Evolutionary conservation across 306 rosid species (phyloP), one percentile per base, ranked within the genome.

Genomic region (Gastrolobium bilobum): DNA sequence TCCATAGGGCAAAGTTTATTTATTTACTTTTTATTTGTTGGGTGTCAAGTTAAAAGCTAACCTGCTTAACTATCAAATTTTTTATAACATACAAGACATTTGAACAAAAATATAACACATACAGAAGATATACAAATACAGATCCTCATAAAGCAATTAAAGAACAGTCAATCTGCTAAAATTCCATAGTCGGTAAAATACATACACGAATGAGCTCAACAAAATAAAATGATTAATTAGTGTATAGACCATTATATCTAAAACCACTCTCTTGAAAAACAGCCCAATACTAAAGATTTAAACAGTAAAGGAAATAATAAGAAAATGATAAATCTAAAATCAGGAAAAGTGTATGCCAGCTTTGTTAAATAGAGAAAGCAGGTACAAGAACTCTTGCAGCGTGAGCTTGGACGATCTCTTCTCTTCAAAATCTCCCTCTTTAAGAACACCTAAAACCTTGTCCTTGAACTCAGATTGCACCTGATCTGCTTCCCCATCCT

Each of bases 381-480:
- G 63, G 74, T 90, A 90, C 20, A 89, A 68, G 71, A 95, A 92
- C 79, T 92, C 97, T 35, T 91, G 93, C 42, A 95, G 75, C 3
- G 90, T 83, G 78, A 95, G 90, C 83, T 95, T 95, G 52, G 93
- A 91, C 2, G 96, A 87, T 73, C 96, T 87, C 78, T 91, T 85
- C 4, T 88, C 91, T 81, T 87, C 93, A 20, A 89, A 91, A 82
- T 82, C 91, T 38, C 90, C 87, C 65, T 89, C 93, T 81, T 84
- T 89, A 57, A 89, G 68, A 56, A 91, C 91, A 1, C 29, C 69
- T 80, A 87, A 57, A 5, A 91, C 90, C 85, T 82, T 89, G 26
- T 61, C 39, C 80, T 91, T 89, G 82, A 92, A 91, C 59, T 91
- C 91, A 42, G 96, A 89, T 53, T 77, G 39, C 63, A 57, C 89